Conservation (phyloP, 2,329 filamentous ascomycete genomes). For the Arachnopeziza araneosa region DNA sequence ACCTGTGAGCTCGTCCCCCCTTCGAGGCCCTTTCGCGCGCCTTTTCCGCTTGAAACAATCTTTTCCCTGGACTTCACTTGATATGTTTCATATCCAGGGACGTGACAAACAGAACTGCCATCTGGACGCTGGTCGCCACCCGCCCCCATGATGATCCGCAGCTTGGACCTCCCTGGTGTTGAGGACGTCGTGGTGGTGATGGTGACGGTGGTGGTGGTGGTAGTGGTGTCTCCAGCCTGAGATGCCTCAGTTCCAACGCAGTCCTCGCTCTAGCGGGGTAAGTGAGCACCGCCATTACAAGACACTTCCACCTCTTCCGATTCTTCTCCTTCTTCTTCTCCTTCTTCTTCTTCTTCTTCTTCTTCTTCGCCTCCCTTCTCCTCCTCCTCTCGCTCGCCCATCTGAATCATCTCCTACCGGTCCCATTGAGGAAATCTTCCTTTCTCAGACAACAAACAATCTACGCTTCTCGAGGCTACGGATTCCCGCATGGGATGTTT, state of each 20-base stretch:
- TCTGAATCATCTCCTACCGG: too few species aligned
- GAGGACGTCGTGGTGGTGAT: too few species aligned
- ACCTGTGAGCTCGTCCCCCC: not conserved
- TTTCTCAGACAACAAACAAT: not conserved
- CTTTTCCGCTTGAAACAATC: not conserved
- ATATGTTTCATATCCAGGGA: not conserved
- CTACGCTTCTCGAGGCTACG: not conserved
- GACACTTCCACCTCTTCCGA: not conserved
- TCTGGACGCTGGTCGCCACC: not conserved
- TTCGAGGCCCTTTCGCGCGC: not conserved
- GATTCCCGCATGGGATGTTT: not conserved
- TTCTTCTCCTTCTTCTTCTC: too few species aligned
- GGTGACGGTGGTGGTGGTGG: too few species aligned
- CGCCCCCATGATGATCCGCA: not conserved
- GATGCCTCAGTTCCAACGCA: not conserved
- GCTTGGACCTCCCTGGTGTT: too few species aligned
- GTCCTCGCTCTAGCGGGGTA: not conserved
- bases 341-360: too few species aligned
- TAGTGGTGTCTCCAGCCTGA: not conserved
- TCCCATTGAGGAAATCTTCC: not conserved
- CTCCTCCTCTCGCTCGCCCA: too few species aligned
- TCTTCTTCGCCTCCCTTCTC: too few species aligned
- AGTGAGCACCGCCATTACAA: not conserved
- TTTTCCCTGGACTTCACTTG: not conserved
- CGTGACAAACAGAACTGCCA: not conserved